Evolutionary conservation across 768 basidiomycete species (phyloP).

Genomic region (Floccularia luteovirens): DNA sequence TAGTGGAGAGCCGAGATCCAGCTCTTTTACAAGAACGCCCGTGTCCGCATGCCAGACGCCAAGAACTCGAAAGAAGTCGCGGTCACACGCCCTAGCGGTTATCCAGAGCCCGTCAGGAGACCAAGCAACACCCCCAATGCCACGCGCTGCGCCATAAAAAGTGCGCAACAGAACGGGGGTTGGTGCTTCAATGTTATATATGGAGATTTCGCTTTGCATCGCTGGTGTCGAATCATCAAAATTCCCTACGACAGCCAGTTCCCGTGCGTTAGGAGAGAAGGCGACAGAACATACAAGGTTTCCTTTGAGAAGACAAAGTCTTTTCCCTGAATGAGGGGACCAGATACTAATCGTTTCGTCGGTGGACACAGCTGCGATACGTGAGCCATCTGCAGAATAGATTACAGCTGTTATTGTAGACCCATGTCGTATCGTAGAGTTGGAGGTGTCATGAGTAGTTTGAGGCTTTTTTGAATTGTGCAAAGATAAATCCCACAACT

Average conservation of each 20-base stretch:
- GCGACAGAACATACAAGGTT: background rate
- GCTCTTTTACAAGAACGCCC: background rate
- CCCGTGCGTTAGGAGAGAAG: background rate
- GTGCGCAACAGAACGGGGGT: background rate
- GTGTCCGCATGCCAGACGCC: background rate
- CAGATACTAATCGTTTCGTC: conserved; percentile 4
- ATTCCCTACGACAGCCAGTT: background rate
- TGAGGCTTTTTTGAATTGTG: too few relatives aligned
- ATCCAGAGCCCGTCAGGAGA: background rate
- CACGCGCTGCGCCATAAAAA: background rate
- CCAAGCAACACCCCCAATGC: background rate
- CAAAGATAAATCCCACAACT: conserved; percentile 8
- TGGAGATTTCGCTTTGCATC: too few relatives aligned
- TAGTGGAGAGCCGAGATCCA: background rate
- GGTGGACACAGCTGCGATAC: conserved; percentile 1
- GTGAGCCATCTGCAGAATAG: conserved; percentile 5
- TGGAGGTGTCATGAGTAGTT: conserved; percentile 4
- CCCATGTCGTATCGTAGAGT: background rate
- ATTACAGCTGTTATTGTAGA: conserved; percentile 1
- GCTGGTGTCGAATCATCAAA: too few relatives aligned
- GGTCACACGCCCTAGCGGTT: background rate
- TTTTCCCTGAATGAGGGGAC: background rate
- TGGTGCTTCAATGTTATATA: background rate
- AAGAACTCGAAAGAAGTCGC: background rate
- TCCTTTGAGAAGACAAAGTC: background rate